Percentiles rank a stretch among this genome's conserved stretches.
Evolutionary conservation across 2,329 filamentous ascomycete genomes (phyloP).

Genomic region (Xenosphaeropsis pyriputrescens): DNA sequence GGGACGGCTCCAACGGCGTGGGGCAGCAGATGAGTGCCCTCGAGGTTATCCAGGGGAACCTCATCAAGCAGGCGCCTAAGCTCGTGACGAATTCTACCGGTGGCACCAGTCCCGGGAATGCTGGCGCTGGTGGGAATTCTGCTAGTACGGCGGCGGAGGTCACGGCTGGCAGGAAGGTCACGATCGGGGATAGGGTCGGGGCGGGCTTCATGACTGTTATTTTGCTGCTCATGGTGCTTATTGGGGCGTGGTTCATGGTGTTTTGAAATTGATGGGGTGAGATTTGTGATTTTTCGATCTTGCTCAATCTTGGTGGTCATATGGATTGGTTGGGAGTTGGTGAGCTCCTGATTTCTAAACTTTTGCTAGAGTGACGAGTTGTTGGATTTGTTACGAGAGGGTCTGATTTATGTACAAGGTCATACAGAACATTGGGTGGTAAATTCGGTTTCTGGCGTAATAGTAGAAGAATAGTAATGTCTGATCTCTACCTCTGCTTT

Average conservation of each 20-base stretch:
- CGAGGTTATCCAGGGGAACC: conserved; percentile 36
- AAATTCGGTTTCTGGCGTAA: no score
- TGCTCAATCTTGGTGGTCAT: no score
- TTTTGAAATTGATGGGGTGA: no score
- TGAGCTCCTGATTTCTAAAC: no score
- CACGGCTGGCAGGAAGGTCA: conserved; percentile 10
- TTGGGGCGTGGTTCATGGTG: conserved; percentile 3
- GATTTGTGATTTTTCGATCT: no score
- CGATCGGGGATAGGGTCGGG: conserved; percentile 23
- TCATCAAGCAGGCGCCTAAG: conserved; percentile 18
- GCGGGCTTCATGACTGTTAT: conserved; percentile 25
- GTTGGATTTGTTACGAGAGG: no score
- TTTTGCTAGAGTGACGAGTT: no score
- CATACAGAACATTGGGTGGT: no score
- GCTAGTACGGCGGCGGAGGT: conserved; percentile 5
- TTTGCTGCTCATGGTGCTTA: conserved; percentile 8
- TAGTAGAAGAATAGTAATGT: no score
- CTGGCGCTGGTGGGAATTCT: conserved; percentile 6
- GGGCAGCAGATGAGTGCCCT: conserved; percentile 60
- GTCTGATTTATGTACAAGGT: no score
- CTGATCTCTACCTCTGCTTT: no score
- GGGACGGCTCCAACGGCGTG: conserved; percentile 45
- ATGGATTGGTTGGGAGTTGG: no score
- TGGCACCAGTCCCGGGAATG: conserved; percentile 20
- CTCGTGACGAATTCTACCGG: conserved; percentile 27